Base-by-base conservation (phyloP, 371 early-diverging fungal genomes). In the Circinella minor region DNA sequence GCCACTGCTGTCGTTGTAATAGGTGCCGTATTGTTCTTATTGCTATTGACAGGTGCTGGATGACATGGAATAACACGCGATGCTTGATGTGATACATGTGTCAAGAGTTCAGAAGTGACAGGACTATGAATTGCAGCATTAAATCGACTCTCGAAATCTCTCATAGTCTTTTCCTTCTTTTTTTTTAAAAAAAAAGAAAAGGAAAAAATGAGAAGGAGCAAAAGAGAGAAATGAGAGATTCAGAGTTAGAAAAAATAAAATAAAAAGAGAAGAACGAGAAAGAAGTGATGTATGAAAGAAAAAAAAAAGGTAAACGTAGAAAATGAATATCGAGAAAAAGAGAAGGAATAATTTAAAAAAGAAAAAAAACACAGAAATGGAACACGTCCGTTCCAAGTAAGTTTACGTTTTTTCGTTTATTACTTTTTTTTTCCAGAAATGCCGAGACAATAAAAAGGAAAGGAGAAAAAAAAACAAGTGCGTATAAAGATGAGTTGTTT, bases 81-180 rank as follows among this genome's bases (percentile, higher is more conserved):
- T 20, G 77, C 74, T 70, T 72, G 73, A 4, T 76, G 68, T 14
- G 75, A 67, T 11, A 74, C 69, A 64, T 71, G 61, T 49, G 72
- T 63, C 27, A 74, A 55, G 9, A 79, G 62, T 17, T 74, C 68
- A n/a, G 63, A 55, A 43, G 62, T 51, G 49, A 61, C 61, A n/a
- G 70, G 38, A 48, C 65, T 47, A 47, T 65, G 65, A 15, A 70
- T 61, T 18, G 64, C 65, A 55, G 65, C 57, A 49, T 47, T 55
- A 18, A 54, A 47, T 61, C 36, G 27, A 27, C 70, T 48, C 37
- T 64, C 65, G 27, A 65, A 51, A n/a, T 46, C 49, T 4, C 36
- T 27, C 49, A 47, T 57, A 18, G 11, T 57, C 20, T 55, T 55
- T 55, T 18, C n/a, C 7, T 55, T 55, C 18, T 55, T 57, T 27